Evolutionary conservation across 495 filamentous ascomycete species (phyloP).

Genomic region (Penicillium robsamsonii): DNA sequence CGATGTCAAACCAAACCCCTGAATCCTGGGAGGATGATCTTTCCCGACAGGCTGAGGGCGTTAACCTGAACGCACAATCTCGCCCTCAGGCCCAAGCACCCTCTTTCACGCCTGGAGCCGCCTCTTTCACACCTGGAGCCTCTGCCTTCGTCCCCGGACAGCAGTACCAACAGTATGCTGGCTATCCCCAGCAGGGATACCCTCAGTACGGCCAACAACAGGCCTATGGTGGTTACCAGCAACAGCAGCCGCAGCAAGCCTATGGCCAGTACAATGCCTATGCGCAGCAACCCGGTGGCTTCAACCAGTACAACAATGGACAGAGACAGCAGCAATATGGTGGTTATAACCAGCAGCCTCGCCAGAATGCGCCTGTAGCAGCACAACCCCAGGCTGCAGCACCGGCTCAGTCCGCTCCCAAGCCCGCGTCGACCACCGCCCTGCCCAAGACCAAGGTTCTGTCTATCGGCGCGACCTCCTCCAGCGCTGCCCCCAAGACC

Average conservation of each 20-base stretch:
- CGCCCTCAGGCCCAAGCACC: constrained; percentile 63
- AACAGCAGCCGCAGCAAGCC: constrained; percentile 24
- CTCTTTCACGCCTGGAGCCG: constrained; percentile 61
- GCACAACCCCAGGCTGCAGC: constrained; percentile 51
- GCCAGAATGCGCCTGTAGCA: constrained; percentile 45
- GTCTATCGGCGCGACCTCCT: constrained; percentile 37
- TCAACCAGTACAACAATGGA: constrained; percentile 60
- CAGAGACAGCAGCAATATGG: constrained; percentile 44
- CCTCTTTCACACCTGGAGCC: constrained; percentile 77
- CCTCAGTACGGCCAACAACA: constrained; percentile 38
- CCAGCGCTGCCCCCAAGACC: constrained; percentile 57
- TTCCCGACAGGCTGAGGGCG: constrained; percentile 79
- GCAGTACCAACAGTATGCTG: constrained; percentile 50
- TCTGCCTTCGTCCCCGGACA: constrained; percentile 76
- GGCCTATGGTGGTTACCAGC: constrained; percentile 54
- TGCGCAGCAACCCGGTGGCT: constrained; percentile 49
- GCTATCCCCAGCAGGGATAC: constrained; percentile 43
- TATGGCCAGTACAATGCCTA: constrained; percentile 50
- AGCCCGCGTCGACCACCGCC: constrained; percentile 34
- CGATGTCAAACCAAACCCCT: constrained; percentile 74
- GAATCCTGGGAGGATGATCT: constrained; percentile 97
- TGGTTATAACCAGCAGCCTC: constrained; percentile 46
- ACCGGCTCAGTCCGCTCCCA: constrained; percentile 29
- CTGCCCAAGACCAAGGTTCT: constrained; percentile 38
- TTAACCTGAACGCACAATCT: constrained; percentile 76